Evolutionary conservation across 148 eudicot species (phyloP).

Genomic region (Limonium bicolor): DNA sequence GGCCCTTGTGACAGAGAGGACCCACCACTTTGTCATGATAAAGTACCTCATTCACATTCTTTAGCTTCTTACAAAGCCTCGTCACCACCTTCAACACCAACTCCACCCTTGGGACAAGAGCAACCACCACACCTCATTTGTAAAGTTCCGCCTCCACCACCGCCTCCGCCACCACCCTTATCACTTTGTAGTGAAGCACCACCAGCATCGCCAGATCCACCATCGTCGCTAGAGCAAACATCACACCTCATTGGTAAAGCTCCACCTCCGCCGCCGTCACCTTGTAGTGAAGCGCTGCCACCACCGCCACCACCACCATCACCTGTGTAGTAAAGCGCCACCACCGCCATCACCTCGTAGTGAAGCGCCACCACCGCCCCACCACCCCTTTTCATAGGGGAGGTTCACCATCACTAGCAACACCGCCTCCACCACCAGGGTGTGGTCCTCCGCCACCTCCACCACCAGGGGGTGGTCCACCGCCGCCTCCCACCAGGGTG

Average conservation of each 20-base stretch:
- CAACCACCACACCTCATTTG: too few species aligned
- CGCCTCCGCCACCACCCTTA: slow-evolving; percentile 12
- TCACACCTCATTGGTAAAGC: slow-evolving; percentile 5
- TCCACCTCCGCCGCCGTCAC: slow-evolving; percentile 15
- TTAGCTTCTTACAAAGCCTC: too few species aligned
- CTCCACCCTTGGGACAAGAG: slow-evolving; percentile 2
- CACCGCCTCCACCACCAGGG: slow-evolving; percentile 15
- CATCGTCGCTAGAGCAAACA: slow-evolving; percentile 6
- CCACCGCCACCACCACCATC: slow-evolving; percentile 15
- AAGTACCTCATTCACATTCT: too few species aligned
- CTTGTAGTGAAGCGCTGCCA: not conserved
- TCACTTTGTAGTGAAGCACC: slow-evolving; percentile 13
- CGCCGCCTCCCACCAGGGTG: slow-evolving; percentile 16
- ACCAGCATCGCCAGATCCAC: slow-evolving; percentile 24
- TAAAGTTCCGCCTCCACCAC: slow-evolving; percentile 9
- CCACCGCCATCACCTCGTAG: slow-evolving; percentile 10
- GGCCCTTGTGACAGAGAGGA: too few species aligned
- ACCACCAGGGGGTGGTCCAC: slow-evolving; percentile 1
- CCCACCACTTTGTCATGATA: too few species aligned
- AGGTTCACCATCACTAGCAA: slow-evolving; percentile 9
- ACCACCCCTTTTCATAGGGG: too few species aligned
- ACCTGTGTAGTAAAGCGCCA: slow-evolving; percentile 9
- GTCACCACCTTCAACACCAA: slow-evolving; percentile 20
- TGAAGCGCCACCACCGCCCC: slow-evolving; percentile 19
- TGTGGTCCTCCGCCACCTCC: slow-evolving; percentile 26